Percentiles rank a stretch among this genome's conserved stretches.
Evolutionary conservation across 202 grass and related monocot species (phyloP).

Genomic region (Dendrocalamus latiflorus): DNA sequence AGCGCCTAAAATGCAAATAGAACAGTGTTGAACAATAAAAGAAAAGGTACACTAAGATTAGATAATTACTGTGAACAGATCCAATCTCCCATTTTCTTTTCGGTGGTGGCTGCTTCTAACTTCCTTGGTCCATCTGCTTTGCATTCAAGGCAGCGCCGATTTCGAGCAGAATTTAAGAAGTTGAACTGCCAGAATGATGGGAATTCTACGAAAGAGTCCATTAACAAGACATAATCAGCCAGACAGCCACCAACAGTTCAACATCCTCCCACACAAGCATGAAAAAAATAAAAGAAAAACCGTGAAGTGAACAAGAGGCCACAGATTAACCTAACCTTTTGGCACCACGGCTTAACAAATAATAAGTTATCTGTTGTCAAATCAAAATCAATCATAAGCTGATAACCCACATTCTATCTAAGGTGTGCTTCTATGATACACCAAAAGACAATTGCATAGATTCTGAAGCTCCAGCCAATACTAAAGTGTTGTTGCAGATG

Average conservation of each 20-base stretch:
- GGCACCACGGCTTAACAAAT: neutral
- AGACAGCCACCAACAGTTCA: neutral
- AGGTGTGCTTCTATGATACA: neutral
- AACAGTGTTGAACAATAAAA: neutral
- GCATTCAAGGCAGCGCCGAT: conserved; percentile 63
- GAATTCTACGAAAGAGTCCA: neutral
- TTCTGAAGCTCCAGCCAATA: neutral
- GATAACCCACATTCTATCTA: neutral
- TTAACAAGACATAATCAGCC: conserved; percentile 1
- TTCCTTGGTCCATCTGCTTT: conserved; percentile 65
- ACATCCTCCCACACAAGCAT: neutral
- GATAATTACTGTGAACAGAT: conserved; percentile 62
- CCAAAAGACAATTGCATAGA: neutral
- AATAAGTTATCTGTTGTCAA: neutral
- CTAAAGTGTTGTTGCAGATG: neutral
- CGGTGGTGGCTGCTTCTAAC: conserved; percentile 6
- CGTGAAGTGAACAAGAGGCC: conserved; percentile 1
- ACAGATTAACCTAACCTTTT: no score
- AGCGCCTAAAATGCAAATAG: conserved; percentile 44
- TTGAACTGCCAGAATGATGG: conserved; percentile 50
- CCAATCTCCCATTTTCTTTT: conserved; percentile 88
- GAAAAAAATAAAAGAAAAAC: neutral
- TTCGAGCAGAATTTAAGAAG: conserved; percentile 87
- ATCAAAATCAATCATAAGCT: neutral
- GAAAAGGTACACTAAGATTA: neutral